Base-by-base conservation (phyloP, 306 rosid genomes). In the Quercus robur region DNA sequence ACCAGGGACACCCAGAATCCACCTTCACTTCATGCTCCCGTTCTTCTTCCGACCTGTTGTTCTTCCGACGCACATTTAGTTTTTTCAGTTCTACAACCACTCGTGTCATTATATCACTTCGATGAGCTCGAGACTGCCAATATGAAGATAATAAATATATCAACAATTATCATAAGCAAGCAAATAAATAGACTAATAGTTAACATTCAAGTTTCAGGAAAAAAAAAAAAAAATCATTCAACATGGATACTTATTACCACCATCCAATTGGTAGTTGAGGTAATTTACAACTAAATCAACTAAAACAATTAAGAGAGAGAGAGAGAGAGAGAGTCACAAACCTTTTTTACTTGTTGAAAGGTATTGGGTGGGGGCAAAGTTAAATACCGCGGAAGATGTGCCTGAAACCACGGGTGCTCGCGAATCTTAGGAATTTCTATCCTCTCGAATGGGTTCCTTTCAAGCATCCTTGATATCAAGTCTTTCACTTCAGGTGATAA, bases 1-100 rank as follows among this genome's bases (percentile, higher is more conserved):
- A 79, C 87, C 88, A 61, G 88, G 80, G 76, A 68, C 63, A 70
- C 86, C 86, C 57, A 86, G 81, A 61, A 82, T 78, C 93, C 97
- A 93, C 87, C 91, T 85, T 79, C 99, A 93, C 86, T 94, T 93
- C 97, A 94, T 93, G 87, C 90, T 94, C 2, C 94, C 97, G 57
- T 93, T 93, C 88, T 91, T 94, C 88, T 93, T 94, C 99, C 99
- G 87, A 70, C 91, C 0, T 30, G 54, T 93, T 93, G 87, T 91
- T 94, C 88, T 94, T 94, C 99, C 99, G 91, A 70, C 90, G 76
- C 66, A 94, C 99, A 77, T 76, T 89, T 61, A 94, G 84, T 83
- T 84, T 97, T 93, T 90, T 97, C 82, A 94, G 79, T 70, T 94
- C 97, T 85, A 85, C 90, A 56, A 90, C 95, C 78, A 94, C 99